Evolutionary conservation across 257 asterid species (phyloP).

Genomic region (Orobanche coerulescens): DNA sequence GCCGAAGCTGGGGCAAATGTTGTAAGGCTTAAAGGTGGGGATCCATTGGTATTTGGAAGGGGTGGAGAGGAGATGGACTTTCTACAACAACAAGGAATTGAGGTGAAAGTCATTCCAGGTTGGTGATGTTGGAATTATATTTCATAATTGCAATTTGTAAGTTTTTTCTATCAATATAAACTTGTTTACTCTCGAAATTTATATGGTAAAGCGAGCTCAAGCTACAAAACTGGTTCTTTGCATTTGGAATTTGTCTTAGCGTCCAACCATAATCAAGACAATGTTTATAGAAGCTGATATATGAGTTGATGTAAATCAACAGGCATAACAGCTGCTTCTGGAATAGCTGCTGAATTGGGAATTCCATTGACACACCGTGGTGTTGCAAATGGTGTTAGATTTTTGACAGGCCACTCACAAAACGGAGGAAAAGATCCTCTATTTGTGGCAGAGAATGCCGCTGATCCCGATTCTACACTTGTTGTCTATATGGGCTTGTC

Average conservation of each 20-base stretch:
- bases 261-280: no score
- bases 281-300: no score
- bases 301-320: no score
- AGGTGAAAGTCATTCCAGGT: slow-evolving; percentile 91
- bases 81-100: slow-evolving; percentile 78
- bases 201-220: no score
- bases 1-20: slow-evolving; percentile 97
- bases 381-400: slow-evolving; percentile 75
- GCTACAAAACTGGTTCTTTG: no score
- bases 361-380: slow-evolving; percentile 97
- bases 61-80: slow-evolving; percentile 99
- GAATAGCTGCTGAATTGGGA: slow-evolving; percentile 93
- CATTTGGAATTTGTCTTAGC: no score
- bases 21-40: slow-evolving; percentile 98
- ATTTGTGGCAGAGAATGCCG: slow-evolving; percentile 81
- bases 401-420: slow-evolving; percentile 89
- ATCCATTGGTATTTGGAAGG: slow-evolving; percentile 94
- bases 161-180: no score
- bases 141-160: no score
- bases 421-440: slow-evolving; percentile 93
- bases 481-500: slow-evolving; percentile 94
- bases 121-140: no score
- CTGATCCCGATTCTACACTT: slow-evolving; percentile 82
- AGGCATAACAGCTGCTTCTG: slow-evolving; percentile 99
- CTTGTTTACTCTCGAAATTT: no score